Base-by-base conservation (phyloP, 176 grass and related monocot genomes). In the Dactylis glomerata region DNA sequence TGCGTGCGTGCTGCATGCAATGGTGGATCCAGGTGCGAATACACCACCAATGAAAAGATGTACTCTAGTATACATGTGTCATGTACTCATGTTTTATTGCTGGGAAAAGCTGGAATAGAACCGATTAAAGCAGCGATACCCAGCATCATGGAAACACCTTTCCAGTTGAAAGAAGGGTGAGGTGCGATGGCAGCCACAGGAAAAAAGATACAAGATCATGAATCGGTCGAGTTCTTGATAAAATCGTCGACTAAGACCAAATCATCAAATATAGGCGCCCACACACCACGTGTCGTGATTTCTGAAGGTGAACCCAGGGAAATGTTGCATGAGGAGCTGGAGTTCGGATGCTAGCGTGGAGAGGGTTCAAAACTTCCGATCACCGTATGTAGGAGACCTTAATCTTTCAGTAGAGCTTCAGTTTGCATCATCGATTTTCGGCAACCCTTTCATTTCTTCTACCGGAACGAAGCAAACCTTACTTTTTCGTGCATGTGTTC, bases 131-230 rank as follows among this genome's bases (percentile, higher is more conserved):
- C 75, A 22, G 84, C 70, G 47, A 82, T 42, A 62, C 64, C 79
- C 54, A 83, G 73, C 46, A 87, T 73, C 66, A 79, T 68, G 80
- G 80, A 68, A 87, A 6, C 84, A 41, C 7, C 80, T 90, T 90
- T 87, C 62, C 84, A 87, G 84, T 80, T 90, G 65, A 68, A 87
- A 87, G 84, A 68, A 49, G 26, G 12, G 22, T 49, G 50, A n/a
- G 30, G 14, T 38, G 33, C 24, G 76, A 52, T 57, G 68, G 34
- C 87, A 80, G 63, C 46, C 10, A 55, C 14, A n/a, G 31, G 68
- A 61, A 81, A 75, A 81, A 22, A 81, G 49, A 81, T 23, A 28
- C 77, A 68, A 19, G 82, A 68, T 81, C n/a, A 58, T 40, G 11
- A n/a, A n/a, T n/a, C n/a, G n/a, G n/a, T n/a, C n/a, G n/a, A n/a